These are phyloP conservation scores for Murraya koenigii DNA, from an alignment of 345 rosid genomes.

Conservation along the genomic window DNA sequence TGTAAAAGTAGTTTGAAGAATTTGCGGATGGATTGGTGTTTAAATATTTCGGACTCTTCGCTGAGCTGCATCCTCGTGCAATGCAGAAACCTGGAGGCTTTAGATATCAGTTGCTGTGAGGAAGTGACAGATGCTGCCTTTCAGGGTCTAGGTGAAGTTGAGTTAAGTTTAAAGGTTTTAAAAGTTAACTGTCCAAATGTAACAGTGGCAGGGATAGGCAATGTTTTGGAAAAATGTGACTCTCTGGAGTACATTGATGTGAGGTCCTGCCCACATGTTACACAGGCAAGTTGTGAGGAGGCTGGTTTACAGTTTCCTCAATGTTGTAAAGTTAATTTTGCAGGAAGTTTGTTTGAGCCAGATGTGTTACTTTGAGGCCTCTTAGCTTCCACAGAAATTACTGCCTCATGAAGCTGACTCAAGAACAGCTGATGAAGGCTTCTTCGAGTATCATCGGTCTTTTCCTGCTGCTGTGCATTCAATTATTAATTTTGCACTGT, in stretches of 20 bases:
- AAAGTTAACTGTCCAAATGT: slow-evolving; percentile 76
- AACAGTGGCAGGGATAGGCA: slow-evolving; percentile 59
- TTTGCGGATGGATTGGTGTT: slow-evolving; percentile 95
- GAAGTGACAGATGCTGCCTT: slow-evolving; percentile 76
- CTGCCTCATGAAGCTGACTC: slow-evolving; percentile 10
- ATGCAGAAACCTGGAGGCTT: slow-evolving; percentile 80
- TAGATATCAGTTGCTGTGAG: slow-evolving; percentile 88
- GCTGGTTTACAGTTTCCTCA: slow-evolving; percentile 74
- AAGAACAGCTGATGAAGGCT: slow-evolving; percentile 13
- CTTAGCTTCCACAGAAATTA: not conserved
- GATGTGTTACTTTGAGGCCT: slow-evolving; percentile 46
- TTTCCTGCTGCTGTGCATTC: slow-evolving; percentile 29
- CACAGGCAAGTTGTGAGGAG: slow-evolving; percentile 71
- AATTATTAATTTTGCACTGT: slow-evolving; percentile 5
- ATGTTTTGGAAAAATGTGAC: slow-evolving; percentile 65
- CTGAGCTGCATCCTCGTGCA: slow-evolving; percentile 54
- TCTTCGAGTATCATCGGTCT: slow-evolving; percentile 1
- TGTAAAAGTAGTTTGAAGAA: slow-evolving; percentile 65
- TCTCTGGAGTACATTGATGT: slow-evolving; percentile 76
- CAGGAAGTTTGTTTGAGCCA: slow-evolving; percentile 63
- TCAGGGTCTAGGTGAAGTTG: slow-evolving; percentile 33
- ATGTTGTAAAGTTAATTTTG: slow-evolving; percentile 75
- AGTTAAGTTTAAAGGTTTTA: slow-evolving; percentile 58
- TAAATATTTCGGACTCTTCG: slow-evolving; percentile 68
- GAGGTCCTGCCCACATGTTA: slow-evolving; percentile 75